A percentile compares a stretch with the other conserved stretches of the same genome.
These are phyloP conservation scores for Botrytis galanthina DNA, from an alignment of 2,329 filamentous ascomycete genomes.

Conservation along the genomic window DNA sequence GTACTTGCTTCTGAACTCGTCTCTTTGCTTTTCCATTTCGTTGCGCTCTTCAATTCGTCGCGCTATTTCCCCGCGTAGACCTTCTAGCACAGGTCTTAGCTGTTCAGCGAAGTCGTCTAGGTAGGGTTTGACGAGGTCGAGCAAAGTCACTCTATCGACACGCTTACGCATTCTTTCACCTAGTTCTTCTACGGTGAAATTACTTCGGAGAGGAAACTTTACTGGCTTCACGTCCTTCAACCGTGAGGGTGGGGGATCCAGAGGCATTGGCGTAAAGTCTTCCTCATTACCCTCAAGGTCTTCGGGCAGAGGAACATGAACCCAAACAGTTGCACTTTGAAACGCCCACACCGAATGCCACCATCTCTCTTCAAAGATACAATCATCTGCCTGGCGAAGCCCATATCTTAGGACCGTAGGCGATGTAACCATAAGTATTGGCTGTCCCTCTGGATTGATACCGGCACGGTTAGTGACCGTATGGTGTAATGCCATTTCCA, in stretches of 20 bases:
- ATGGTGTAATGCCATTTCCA: rapidly evolving
- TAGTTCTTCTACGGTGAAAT: not conserved
- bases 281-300: not conserved
- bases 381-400: rapidly evolving
- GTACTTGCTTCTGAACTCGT: not conserved
- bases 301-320: not conserved
- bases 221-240: not conserved
- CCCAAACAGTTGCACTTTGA: rapidly evolving
- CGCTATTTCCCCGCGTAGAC: not conserved
- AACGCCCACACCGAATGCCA: rapidly evolving
- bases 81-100: not conserved
- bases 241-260: not conserved
- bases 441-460: not conserved
- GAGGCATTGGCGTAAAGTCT: not conserved
- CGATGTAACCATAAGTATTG: not conserved
- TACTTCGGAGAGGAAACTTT: not conserved
- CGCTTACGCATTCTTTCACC: not conserved
- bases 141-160: not conserved
- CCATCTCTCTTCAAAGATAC: not conserved
- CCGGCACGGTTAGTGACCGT: rapidly evolving
- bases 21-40: not conserved
- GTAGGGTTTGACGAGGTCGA: not conserved
- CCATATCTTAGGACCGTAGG: not conserved
- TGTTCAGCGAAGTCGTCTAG: not conserved
- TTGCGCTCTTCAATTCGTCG: not conserved